Evolutionary conservation across 768 basidiomycete species (phyloP), one percentile per base, ranked within the genome.

Genomic region (Pisolithus sp.): DNA sequence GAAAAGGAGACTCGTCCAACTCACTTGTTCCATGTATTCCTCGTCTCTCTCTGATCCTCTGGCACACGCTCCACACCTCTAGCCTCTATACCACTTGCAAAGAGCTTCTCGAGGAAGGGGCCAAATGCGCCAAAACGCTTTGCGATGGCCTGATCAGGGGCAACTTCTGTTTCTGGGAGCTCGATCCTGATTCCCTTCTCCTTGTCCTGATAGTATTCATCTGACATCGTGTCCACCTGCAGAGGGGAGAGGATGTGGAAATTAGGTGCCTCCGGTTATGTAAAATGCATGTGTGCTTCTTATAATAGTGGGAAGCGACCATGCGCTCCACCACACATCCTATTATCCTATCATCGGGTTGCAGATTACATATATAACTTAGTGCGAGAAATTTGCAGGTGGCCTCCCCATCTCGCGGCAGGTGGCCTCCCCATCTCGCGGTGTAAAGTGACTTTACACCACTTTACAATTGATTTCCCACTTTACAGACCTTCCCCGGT

Each of bases 61-160:
- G 75, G 76, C 0, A 80, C 74, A 12, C 79, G 74, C 54, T 79
- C 79, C 6, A 81, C 74, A 18, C 79, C 79, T 61, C 76, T 65
- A 5, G 77, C 77, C 60, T 81, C 79, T 18, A 80, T 75, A 44
- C 77, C 78, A 48, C 65, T 73, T 15, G 68, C 63, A 59, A 79
- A 78, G 12, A 78, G 63, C 57, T 60, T 71, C 41, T 63, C 58
- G 21, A 75, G 59, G 38, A 71, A 30, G 3, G 66, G 68, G 0
- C 65, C 66, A 31, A 68, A 51, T 28, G 44, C 51, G 30, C 66
- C 62, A 47, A 68, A 74, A 15, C 69, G 62, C 24, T 55, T 55
- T 18, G 56, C 60, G 26, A 72, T 62, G 13, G 57, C 61, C 42
- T 55, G 40, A 34, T 68, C 67, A 0, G 62, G 70, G 2, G 62